These are phyloP conservation scores for Pyrenula aspistea DNA, from an alignment of 495 filamentous ascomycete genomes.

Conservation along the genomic window DNA sequence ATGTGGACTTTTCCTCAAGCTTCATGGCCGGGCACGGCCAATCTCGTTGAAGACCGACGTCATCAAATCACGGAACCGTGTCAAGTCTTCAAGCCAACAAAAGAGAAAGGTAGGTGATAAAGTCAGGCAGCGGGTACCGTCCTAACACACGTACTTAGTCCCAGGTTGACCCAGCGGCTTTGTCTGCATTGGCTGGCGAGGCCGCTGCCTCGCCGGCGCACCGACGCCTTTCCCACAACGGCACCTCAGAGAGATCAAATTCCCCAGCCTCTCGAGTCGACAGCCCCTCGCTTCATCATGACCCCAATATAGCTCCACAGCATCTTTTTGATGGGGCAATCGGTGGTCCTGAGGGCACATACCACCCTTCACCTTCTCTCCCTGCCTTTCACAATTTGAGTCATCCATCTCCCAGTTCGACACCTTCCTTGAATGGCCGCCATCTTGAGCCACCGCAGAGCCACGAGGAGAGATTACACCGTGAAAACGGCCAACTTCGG, in stretches of 20 bases:
- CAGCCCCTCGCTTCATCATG: slow-evolving; percentile 61
- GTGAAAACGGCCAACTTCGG: slow-evolving; percentile 65
- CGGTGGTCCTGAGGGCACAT: slow-evolving; percentile 43
- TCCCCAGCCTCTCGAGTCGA: slow-evolving; percentile 81
- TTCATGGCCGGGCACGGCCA: slow-evolving; percentile 84
- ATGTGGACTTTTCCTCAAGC: slow-evolving; percentile 92
- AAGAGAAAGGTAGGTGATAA: slow-evolving; percentile 70
- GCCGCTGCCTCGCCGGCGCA: slow-evolving; percentile 3
- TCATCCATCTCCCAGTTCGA: slow-evolving; percentile 56
- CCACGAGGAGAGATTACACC: slow-evolving; percentile 62
- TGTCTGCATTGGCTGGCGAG: slow-evolving; percentile 1
- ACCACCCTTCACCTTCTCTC: slow-evolving; percentile 46
- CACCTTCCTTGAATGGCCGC: slow-evolving; percentile 62
- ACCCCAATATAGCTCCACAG: slow-evolving; percentile 64
- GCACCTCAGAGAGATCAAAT: slow-evolving; percentile 65
- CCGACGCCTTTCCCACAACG: slow-evolving; percentile 45
- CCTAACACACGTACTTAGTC: slow-evolving; percentile 3
- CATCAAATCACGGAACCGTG: slow-evolving; percentile 97
- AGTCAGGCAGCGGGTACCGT: slow-evolving; percentile 10
- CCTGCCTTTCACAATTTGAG: slow-evolving; percentile 38
- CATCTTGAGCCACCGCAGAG: slow-evolving; percentile 65
- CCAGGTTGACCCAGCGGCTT: not conserved
- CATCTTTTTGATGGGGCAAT: slow-evolving; percentile 67
- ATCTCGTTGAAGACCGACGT: slow-evolving; percentile 98
- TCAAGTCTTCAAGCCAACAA: slow-evolving; percentile 79